Conservation (phyloP, 1,139 yeast species). For the Lodderomyces oxycetoniae region DNA sequence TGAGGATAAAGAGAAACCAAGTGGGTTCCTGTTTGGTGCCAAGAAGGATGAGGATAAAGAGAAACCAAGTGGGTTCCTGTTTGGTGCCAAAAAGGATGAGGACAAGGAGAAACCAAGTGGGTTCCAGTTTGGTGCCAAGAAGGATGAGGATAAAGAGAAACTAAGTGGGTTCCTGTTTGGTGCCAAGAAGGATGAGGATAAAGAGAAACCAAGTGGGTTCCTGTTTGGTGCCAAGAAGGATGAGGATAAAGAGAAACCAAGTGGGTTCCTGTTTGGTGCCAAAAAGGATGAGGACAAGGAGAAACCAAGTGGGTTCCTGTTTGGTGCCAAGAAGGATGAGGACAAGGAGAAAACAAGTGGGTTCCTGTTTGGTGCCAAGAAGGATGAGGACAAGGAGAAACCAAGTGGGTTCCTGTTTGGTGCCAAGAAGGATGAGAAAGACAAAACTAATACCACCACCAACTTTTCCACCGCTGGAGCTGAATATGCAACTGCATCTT, state of each 20-base stretch:
- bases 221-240: slow-evolving; percentile 16
- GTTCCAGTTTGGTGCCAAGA: slow-evolving; percentile 25
- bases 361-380: slow-evolving; percentile 23
- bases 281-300: slow-evolving; percentile 14
- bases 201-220: slow-evolving; percentile 14
- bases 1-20: slow-evolving; percentile 14
- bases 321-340: slow-evolving; percentile 21
- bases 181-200: slow-evolving; percentile 20
- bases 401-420: slow-evolving; percentile 23
- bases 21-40: slow-evolving; percentile 21
- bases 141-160: slow-evolving; percentile 18
- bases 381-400: slow-evolving; percentile 16
- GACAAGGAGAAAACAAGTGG: slow-evolving; percentile 18
- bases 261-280: slow-evolving; percentile 18
- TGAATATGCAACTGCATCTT: slow-evolving; percentile 9
- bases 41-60: slow-evolving; percentile 21
- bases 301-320: slow-evolving; percentile 14
- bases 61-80: slow-evolving; percentile 18
- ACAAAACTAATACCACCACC: slow-evolving; percentile 14
- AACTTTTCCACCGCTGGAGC: no score
- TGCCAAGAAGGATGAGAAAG: slow-evolving; percentile 20
- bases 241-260: slow-evolving; percentile 9
- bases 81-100: slow-evolving; percentile 24
- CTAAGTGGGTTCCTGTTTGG: slow-evolving; percentile 20
- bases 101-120: slow-evolving; percentile 16